Conservation (phyloP, 768 basidiomycete species). For the Tephrocybe rancida region DNA sequence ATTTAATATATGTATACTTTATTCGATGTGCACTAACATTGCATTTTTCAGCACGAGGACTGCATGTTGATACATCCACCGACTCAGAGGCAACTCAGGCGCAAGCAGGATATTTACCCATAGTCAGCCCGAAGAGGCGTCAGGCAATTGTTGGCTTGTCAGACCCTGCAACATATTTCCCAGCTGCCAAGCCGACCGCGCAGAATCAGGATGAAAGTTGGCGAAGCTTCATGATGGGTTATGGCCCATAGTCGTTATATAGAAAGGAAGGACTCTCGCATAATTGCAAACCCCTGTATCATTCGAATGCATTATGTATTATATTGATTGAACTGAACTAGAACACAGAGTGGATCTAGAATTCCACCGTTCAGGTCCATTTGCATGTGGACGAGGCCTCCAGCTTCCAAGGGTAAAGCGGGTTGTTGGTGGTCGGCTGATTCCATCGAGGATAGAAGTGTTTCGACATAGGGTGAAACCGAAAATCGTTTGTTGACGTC, state of each 20-base stretch:
- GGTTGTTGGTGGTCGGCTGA: constrained; percentile 39
- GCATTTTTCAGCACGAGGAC: too few relatives aligned
- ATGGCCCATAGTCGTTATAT: constrained; percentile 18
- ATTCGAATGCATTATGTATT: too few relatives aligned
- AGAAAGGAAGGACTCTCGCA: not conserved
- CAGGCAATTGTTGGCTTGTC: too few relatives aligned
- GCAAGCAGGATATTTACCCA: too few relatives aligned
- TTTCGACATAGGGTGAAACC: constrained; percentile 82
- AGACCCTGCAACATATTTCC: too few relatives aligned
- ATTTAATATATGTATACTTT: too few relatives aligned
- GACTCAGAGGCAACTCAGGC: too few relatives aligned
- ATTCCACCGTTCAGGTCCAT: constrained; percentile 48
- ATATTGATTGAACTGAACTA: too few relatives aligned
- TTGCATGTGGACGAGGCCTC: constrained; percentile 57
- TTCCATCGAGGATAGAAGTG: constrained; percentile 69
- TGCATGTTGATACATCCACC: too few relatives aligned
- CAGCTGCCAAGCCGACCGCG: constrained; percentile 5
- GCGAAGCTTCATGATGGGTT: constrained; percentile 36
- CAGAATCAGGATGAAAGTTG: constrained; percentile 40
- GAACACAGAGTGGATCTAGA: too few relatives aligned
- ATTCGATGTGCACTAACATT: too few relatives aligned
- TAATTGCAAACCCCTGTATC: not conserved
- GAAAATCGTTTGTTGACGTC: constrained; percentile 85
- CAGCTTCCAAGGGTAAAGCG: constrained; percentile 34
- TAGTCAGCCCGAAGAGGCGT: too few relatives aligned